A percentile compares a stretch with the other conserved stretches of the same genome.
Conservation (phyloP, 106 monocot species). For the Chionographis japonica region DNA sequence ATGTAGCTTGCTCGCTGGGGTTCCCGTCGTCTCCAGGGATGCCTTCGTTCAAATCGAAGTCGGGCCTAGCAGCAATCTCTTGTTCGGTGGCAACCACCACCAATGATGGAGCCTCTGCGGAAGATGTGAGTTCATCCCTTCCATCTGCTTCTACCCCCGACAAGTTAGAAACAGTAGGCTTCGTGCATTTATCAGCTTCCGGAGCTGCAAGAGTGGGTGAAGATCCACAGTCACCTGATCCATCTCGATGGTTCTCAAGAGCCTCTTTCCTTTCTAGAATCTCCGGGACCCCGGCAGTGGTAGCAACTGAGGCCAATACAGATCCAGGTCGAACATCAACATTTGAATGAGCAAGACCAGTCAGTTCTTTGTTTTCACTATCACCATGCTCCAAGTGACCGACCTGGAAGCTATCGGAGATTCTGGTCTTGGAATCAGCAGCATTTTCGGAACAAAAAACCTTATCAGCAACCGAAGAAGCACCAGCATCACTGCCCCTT, state of each 20-base stretch:
- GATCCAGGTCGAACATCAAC: constrained; percentile 6
- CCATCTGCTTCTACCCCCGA: constrained; percentile 6
- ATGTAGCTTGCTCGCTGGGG: constrained; percentile 18
- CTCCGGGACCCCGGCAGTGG: constrained; percentile 6
- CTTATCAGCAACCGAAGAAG: constrained; percentile 11
- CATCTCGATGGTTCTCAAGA: background rate
- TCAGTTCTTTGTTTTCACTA: constrained; percentile 5
- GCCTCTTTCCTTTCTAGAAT: constrained; percentile 8
- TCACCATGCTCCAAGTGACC: constrained; percentile 4
- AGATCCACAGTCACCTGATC: background rate
- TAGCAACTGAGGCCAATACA: background rate
- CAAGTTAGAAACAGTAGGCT: constrained; percentile 6
- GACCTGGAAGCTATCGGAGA: constrained; percentile 6
- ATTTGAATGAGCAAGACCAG: background rate
- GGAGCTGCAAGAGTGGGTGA: background rate
- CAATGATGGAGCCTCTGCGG: constrained; percentile 9
- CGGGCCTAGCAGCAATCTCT: constrained; percentile 25
- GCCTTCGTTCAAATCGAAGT: constrained; percentile 77
- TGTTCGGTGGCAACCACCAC: background rate
- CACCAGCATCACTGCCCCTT: constrained; percentile 7
- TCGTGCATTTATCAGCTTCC: constrained; percentile 9
- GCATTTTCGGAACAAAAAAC: constrained; percentile 6
- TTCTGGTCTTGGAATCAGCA: constrained; percentile 11
- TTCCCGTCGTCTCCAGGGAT: constrained; percentile 39
- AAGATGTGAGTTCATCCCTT: constrained; percentile 19